Evolutionary conservation across 2,329 filamentous ascomycete genomes (phyloP).

Genomic region (Fusarium penzigii): DNA sequence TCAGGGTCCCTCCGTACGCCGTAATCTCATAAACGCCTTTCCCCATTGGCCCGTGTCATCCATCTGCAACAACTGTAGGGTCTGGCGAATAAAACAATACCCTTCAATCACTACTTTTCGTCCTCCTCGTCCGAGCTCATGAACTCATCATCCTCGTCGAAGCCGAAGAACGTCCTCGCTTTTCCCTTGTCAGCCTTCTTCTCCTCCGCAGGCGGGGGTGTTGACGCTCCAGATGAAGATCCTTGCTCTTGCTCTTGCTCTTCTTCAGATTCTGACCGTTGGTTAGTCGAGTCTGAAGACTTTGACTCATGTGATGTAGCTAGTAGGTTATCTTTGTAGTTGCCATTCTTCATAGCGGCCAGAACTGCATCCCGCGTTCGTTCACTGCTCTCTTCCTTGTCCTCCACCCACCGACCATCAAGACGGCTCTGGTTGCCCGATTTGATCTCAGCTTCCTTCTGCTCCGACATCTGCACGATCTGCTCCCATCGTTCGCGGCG

Average conservation of each 20-base stretch:
- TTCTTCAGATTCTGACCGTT: conserved; percentile 34
- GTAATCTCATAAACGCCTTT: conserved; percentile 23
- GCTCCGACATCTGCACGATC: conserved; percentile 82
- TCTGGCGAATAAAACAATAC: not conserved
- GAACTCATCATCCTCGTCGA: conserved; percentile 78
- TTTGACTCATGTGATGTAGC: conserved; percentile 52
- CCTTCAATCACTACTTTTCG: conserved; percentile 24
- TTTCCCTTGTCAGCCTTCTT: conserved; percentile 41
- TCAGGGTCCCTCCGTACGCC: conserved; percentile 20
- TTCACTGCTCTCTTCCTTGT: conserved; percentile 87
- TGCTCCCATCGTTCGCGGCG: conserved; percentile 83
- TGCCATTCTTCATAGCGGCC: conserved; percentile 66
- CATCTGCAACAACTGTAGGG: not conserved
- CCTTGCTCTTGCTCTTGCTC: conserved; percentile 38
- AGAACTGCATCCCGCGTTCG: conserved; percentile 77
- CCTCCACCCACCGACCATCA: conserved; percentile 92
- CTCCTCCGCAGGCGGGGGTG: conserved; percentile 48
- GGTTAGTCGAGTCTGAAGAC: conserved; percentile 36
- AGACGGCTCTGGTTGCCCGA: conserved; percentile 70
- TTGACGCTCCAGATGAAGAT: conserved; percentile 49
- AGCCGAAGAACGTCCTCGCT: conserved; percentile 65
- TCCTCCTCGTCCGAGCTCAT: conserved; percentile 67
- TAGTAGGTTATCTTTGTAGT: conserved; percentile 61
- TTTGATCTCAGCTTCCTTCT: conserved; percentile 79
- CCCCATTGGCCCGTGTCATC: conserved; percentile 21